phyloP scores from a whole-genome alignment of 2,329 filamentous ascomycete species.

The Neonectria sp. region DNA sequence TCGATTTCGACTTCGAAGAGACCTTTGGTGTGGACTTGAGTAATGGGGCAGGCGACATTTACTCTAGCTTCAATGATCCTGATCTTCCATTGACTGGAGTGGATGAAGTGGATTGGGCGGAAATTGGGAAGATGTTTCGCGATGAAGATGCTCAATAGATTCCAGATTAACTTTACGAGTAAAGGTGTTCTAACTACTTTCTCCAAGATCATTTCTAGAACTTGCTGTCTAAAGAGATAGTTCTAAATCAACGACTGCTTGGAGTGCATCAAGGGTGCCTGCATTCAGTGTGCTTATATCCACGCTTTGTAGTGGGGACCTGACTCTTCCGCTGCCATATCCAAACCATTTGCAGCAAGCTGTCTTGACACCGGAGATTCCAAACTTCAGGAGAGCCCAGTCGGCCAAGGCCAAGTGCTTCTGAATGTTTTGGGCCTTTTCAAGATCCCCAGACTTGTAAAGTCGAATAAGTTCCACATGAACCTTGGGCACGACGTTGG shows the following conservation, averaged over 20 bases:
- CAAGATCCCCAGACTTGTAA: constrained; percentile 68
- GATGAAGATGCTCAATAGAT: not conserved
- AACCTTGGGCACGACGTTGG: constrained; percentile 77
- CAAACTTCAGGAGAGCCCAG: constrained; percentile 78
- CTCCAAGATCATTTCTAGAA: no score
- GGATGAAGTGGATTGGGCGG: constrained; percentile 49
- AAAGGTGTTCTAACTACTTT: no score
- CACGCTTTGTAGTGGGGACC: no score
- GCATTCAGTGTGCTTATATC: no score
- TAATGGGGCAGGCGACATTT: constrained; percentile 46
- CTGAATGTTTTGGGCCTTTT: constrained; percentile 75
- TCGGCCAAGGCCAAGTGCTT: constrained; percentile 76
- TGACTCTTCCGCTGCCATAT: constrained; percentile 63
- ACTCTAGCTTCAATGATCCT: constrained; percentile 49
- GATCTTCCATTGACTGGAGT: constrained; percentile 49
- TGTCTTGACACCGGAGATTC: constrained; percentile 78
- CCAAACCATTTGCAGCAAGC: constrained; percentile 72
- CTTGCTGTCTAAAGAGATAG: not conserved
- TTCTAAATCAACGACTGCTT: constrained; percentile 8
- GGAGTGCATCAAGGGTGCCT: not conserved
- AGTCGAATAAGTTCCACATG: constrained; percentile 75
- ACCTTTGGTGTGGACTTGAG: constrained; percentile 44
- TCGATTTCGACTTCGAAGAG: constrained; percentile 25
- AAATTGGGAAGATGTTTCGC: constrained; percentile 48
- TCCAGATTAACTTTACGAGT: no score